Percentiles rank a stretch among this genome's conserved stretches.
phyloP scores from a whole-genome alignment of 2,329 filamentous ascomycete genomes.

The Aspergillus latus region DNA sequence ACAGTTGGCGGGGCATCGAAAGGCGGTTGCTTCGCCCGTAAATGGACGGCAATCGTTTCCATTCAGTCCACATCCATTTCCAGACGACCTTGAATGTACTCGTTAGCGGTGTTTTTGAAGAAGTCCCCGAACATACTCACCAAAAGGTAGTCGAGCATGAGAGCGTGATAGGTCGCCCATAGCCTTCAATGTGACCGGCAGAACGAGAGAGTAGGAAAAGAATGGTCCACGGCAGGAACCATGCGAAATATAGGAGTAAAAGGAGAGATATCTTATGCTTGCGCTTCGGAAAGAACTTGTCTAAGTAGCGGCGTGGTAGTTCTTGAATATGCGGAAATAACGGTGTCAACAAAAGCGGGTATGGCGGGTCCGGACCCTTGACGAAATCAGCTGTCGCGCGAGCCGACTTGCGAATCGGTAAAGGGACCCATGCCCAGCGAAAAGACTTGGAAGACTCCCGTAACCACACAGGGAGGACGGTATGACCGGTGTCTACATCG shows the following conservation, averaged over 20 bases:
- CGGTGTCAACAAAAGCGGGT: conserved; percentile 47
- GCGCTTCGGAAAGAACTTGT: conserved; percentile 47
- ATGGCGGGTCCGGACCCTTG: conserved; percentile 49
- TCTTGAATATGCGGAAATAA: conserved; percentile 49
- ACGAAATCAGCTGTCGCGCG: conserved; percentile 47
- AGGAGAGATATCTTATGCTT: conserved; percentile 47
- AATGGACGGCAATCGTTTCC: conserved; percentile 58
- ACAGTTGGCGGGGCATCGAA: conserved; percentile 59
- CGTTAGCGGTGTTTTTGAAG: not conserved
- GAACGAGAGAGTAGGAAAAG: conserved; percentile 48
- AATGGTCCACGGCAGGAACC: conserved; percentile 50
- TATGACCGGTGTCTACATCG: conserved; percentile 28
- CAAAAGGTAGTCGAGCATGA: conserved; percentile 50
- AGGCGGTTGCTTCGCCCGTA: conserved; percentile 51
- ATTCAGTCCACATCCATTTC: conserved; percentile 54
- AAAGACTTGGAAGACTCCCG: conserved; percentile 49
- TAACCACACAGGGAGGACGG: conserved; percentile 47
- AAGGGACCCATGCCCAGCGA: conserved; percentile 50
- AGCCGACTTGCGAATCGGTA: conserved; percentile 46
- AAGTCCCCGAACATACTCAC: conserved; percentile 25
- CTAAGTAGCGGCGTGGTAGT: conserved; percentile 45
- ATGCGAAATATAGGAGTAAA: conserved; percentile 44
- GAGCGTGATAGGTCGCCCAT: conserved; percentile 46
- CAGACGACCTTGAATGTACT: conserved; percentile 33
- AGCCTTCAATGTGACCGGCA: conserved; percentile 50